Percentiles rank a stretch among this genome's conserved stretches.
phyloP scores from a whole-genome alignment of 106 monocot genomes.

The Apostasia ramifera region DNA sequence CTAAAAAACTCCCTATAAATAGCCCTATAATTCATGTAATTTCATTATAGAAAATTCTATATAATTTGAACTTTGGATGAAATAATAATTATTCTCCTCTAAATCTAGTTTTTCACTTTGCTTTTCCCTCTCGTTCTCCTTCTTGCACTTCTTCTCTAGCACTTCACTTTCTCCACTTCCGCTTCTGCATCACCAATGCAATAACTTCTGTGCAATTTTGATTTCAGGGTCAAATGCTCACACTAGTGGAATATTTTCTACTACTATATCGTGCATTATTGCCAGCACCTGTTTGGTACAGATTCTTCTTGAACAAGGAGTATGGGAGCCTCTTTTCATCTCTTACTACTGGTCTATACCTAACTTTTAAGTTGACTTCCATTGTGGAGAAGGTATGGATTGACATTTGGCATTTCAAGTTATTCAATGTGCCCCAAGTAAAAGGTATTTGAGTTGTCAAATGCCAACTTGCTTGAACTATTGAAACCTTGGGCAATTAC shows the following conservation, averaged over 20 bases:
- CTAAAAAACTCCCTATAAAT: too few species aligned
- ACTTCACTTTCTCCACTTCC: too few species aligned
- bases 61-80: too few species aligned
- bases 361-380: constrained; percentile 93
- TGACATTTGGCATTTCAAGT: background rate
- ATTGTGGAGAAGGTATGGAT: constrained; percentile 73
- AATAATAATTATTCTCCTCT: too few species aligned
- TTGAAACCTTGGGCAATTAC: too few species aligned
- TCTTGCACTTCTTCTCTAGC: too few species aligned
- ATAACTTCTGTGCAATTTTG: background rate
- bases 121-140: too few species aligned
- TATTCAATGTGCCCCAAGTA: background rate
- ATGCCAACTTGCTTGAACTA: too few species aligned
- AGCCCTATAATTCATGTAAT: too few species aligned
- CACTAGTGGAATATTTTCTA: constrained; percentile 82
- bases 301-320: constrained; percentile 95
- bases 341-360: constrained; percentile 84
- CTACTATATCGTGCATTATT: constrained; percentile 85
- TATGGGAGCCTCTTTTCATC: constrained; percentile 95
- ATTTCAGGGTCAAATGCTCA: constrained; percentile 81
- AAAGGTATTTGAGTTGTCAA: background rate
- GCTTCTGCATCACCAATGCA: too few species aligned
- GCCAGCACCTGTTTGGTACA: constrained; percentile 91
- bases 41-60: too few species aligned
- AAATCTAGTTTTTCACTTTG: too few species aligned